phyloP scores from a whole-genome alignment of 495 filamentous ascomycete genomes.

The Xylaria cubensis region DNA sequence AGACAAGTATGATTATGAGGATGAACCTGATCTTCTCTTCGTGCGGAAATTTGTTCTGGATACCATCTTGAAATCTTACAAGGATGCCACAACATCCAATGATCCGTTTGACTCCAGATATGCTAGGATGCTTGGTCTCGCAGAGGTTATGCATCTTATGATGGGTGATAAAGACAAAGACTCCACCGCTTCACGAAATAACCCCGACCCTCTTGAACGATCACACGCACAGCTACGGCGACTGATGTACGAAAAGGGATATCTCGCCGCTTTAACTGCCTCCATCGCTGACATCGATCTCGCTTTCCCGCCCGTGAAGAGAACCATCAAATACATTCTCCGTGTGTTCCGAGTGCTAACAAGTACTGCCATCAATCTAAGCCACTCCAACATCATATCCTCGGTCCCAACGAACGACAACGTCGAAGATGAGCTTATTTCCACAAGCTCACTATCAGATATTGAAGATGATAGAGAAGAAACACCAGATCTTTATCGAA shows the following conservation, averaged over 20 bases:
- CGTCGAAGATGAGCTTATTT: conserved; percentile 87
- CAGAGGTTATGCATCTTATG: conserved; percentile 93
- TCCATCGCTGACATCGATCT: conserved; percentile 96
- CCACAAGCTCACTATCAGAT: conserved; percentile 88
- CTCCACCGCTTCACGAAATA: conserved; percentile 38
- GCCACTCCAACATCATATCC: conserved; percentile 74
- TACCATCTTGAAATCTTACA: conserved; percentile 89
- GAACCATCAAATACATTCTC: conserved; percentile 94
- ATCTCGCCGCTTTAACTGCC: conserved; percentile 83
- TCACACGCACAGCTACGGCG: conserved; percentile 81
- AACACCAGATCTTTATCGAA: conserved; percentile 95
- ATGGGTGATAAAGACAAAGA: conserved; percentile 77
- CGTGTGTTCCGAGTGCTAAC: conserved; percentile 86
- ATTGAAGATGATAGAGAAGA: conserved; percentile 90
- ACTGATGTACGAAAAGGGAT: conserved; percentile 98
- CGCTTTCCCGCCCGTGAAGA: conserved; percentile 90
- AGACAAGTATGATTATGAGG: conserved; percentile 68
- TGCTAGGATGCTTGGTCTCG: conserved; percentile 79
- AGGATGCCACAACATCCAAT: conserved; percentile 78
- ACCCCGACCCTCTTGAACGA: conserved; percentile 40
- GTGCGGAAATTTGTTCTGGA: conserved; percentile 95
- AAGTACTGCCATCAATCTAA: conserved; percentile 82
- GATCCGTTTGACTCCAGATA: conserved; percentile 90
- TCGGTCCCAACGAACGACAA: conserved; percentile 68
- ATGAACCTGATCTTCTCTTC: conserved; percentile 87